Base-by-base conservation (phyloP, 2,329 filamentous ascomycete species). In the Teratosphaeria gauchensis region DNA sequence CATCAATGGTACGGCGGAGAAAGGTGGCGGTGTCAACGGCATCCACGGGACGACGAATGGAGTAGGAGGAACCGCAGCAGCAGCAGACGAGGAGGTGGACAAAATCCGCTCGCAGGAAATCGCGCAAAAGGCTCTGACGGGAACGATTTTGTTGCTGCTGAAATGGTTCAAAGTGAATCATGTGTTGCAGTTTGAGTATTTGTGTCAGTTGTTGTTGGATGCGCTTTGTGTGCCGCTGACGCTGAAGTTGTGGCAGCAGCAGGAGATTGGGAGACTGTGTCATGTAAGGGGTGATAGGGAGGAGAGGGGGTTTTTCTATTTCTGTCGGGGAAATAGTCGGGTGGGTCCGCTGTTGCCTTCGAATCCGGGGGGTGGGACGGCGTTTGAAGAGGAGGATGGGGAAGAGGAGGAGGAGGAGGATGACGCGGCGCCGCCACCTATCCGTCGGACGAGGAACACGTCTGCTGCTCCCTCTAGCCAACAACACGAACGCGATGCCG, bases 151-250 rank as follows among this genome's bases (percentile, higher is more conserved):
- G 31, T 78, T 96, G n/a, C 75, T 97, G 52, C 72, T 97, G 61
- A 99, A 97, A 74, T 99, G 94, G 94, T 87, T 97, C 67, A 95
- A 96, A 72, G 79, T 95, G 57, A 96, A 91, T 59, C 94, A 99
- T 71, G 83, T 97, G 31, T 78, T 99, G 64, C 96, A 96, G 71
- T 96, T 94, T 65, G 94, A 99, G 74, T 97, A 96, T 69, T 78
- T 99, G 69, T 92, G 91, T 0, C 94, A 99, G 70, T 82, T 99
- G 2, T 78, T 99, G 11, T 81, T 99, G 31, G 94, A 99, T 73
- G 94, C 90, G 3, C 97, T 96, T 72, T 99, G 96, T 72, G 81
- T 99, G 6, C 92, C 92, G 0, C 78, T 99, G 32, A 88, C 96
- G 28, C 77, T 99, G 33, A 97, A 97, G 75, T 84, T 96, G 54